A percentile compares a stretch with the other conserved stretches of the same genome.
Evolutionary conservation across 202 grass and related monocot genomes (phyloP).

Genomic region (Schoenoplectus triqueter): DNA sequence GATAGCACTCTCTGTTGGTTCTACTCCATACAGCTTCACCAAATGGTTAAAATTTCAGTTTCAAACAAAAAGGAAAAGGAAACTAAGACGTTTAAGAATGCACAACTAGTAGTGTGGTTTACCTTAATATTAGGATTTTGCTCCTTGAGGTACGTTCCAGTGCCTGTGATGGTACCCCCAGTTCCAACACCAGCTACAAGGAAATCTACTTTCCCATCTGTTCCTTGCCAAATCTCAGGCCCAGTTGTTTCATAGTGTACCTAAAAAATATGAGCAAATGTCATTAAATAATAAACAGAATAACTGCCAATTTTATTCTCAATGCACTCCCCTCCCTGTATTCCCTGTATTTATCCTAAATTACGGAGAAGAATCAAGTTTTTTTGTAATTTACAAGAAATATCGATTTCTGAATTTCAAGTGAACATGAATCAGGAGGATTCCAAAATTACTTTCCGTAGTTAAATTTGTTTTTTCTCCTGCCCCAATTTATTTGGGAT

Average conservation of each 20-base stretch:
- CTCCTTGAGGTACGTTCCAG: conserved; percentile 49
- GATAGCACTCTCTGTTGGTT: conserved; percentile 54
- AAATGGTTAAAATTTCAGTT: conserved; percentile 10
- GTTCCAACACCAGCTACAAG: conserved; percentile 51
- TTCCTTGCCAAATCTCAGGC: conserved; percentile 51
- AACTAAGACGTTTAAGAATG: background rate
- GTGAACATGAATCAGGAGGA: background rate
- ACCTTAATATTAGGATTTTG: conserved; percentile 50
- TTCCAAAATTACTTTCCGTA: background rate
- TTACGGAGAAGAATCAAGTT: background rate
- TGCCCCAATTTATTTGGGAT: too few relatives aligned
- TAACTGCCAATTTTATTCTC: background rate
- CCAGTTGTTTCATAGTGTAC: conserved; percentile 54
- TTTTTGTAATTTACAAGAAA: background rate
- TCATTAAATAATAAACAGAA: background rate
- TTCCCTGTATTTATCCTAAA: background rate
- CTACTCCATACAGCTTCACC: conserved; percentile 49
- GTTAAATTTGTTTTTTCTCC: background rate
- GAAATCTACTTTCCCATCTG: conserved; percentile 46
- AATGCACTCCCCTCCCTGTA: background rate
- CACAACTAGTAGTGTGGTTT: background rate
- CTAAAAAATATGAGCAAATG: conserved; percentile 16
- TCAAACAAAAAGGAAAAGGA: conserved; percentile 2
- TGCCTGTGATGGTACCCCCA: conserved; percentile 49
- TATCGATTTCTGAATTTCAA: background rate